phyloP scores from a whole-genome alignment of 2,329 filamentous ascomycete species.

The Aspergillus quadricinctus region DNA sequence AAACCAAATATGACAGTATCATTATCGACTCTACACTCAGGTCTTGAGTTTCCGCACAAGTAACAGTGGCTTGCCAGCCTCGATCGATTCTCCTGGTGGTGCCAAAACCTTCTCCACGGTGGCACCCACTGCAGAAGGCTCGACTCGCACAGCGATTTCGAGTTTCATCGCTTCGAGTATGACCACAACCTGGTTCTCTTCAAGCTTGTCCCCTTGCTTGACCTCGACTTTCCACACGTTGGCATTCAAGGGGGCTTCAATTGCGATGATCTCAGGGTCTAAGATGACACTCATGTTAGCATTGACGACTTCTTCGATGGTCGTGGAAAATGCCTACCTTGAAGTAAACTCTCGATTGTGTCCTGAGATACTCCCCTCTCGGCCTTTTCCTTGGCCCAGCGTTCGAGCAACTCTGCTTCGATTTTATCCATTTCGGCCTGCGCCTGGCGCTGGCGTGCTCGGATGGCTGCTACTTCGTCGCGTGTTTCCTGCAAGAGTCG shows the following conservation, averaged over 20 bases:
- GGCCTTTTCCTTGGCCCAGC: slow-evolving; percentile 40
- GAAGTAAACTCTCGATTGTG: slow-evolving; percentile 46
- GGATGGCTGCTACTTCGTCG: slow-evolving; percentile 46
- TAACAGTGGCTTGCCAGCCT: slow-evolving; percentile 31
- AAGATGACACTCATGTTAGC: neutral
- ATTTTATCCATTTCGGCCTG: slow-evolving; percentile 43
- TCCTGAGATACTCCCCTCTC: slow-evolving; percentile 49
- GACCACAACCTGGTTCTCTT: slow-evolving; percentile 40
- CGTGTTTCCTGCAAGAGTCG: slow-evolving; percentile 42
- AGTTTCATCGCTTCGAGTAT: slow-evolving; percentile 58
- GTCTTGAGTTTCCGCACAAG: slow-evolving; percentile 18
- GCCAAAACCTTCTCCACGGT: slow-evolving; percentile 39
- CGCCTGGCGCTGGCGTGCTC: slow-evolving; percentile 43
- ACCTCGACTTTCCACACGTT: slow-evolving; percentile 53
- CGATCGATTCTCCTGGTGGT: slow-evolving; percentile 38
- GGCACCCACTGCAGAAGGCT: slow-evolving; percentile 22
- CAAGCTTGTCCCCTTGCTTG: slow-evolving; percentile 39
- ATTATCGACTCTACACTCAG: neutral
- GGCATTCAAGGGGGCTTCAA: slow-evolving; percentile 45
- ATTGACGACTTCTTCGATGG: neutral
- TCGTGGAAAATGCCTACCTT: slow-evolving; percentile 30
- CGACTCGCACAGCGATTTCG: slow-evolving; percentile 46
- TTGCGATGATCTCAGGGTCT: slow-evolving; percentile 34
- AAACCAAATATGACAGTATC: neutral
- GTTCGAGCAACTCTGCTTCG: slow-evolving; percentile 34